A percentile compares a stretch with the other conserved stretches of the same genome.
phyloP scores from a whole-genome alignment of 108 stramenopile genomes.

The Ochromonas danica region DNA sequence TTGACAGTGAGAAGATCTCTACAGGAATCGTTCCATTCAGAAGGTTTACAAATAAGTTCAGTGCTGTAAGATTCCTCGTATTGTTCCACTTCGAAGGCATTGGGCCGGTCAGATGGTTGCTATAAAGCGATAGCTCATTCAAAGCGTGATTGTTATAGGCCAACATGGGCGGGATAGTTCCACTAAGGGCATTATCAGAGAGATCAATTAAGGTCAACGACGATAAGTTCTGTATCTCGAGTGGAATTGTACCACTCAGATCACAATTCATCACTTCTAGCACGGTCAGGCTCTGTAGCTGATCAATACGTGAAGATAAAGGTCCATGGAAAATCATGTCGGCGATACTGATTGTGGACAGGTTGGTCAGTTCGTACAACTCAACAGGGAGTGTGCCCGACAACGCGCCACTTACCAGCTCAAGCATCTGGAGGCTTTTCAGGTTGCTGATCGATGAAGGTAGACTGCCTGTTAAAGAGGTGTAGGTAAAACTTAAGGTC shows the following conservation, averaged over 20 bases:
- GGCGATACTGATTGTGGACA: background rate
- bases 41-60: no score
- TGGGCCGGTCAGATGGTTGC: background rate
- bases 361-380: background rate
- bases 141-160: background rate
- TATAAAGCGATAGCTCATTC: background rate
- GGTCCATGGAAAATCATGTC: background rate
- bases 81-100: no score
- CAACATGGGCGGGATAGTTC: conserved; percentile 1
- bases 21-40: background rate
- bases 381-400: background rate
- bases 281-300: background rate
- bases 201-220: background rate
- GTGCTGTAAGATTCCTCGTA: no score
- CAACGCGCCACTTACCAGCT: background rate
- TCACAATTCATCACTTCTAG: background rate
- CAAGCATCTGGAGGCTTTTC: background rate
- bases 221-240: background rate
- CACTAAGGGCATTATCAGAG: background rate
- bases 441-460: background rate
- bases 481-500: background rate
- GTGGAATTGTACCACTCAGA: background rate
- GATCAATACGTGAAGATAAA: background rate
- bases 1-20: background rate
- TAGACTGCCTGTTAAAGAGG: background rate